A percentile compares a stretch with the other conserved stretches of the same genome.
Conservation (phyloP, 1,139 yeast species). For the Yarrowia galli region DNA sequence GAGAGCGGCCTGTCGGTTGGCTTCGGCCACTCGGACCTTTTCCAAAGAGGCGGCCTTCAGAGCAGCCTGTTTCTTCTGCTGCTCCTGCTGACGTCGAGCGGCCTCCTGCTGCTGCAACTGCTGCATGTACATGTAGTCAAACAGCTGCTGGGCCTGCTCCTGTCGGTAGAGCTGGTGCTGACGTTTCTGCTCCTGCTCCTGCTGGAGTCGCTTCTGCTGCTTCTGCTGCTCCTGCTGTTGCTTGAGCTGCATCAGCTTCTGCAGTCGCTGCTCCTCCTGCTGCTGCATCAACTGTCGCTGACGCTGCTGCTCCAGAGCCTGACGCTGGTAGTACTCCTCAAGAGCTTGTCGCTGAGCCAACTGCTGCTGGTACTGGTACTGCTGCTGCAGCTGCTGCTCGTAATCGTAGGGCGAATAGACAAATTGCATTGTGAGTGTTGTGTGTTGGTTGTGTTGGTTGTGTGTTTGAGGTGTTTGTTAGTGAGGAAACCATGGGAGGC, state of each 20-base stretch:
- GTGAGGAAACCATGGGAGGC: not conserved
- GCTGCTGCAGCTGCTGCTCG: slow-evolving; percentile 13
- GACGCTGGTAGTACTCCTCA: slow-evolving; percentile 1
- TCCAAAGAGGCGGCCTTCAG: slow-evolving; percentile 11
- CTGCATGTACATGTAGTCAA: slow-evolving; percentile 22
- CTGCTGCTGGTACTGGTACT: slow-evolving; percentile 11
- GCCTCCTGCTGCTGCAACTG: slow-evolving; percentile 23
- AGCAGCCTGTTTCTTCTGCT: slow-evolving; percentile 4
- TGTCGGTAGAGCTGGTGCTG: not conserved
- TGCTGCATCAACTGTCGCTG: not conserved
- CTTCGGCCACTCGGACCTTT: slow-evolving; percentile 24
- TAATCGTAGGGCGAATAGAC: slow-evolving; percentile 29
- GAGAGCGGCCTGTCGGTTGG: slow-evolving; percentile 6
- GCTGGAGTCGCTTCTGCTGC: not conserved
- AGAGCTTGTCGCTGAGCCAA: slow-evolving; percentile 15
- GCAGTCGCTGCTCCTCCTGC: not conserved
- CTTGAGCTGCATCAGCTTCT: not conserved
- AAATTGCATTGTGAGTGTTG: slow-evolving; percentile 9
- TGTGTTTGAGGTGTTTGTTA: not conserved
- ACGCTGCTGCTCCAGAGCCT: not conserved
- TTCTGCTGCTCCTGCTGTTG: not conserved
- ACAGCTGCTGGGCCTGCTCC: slow-evolving; percentile 13
- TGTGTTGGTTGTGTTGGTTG: slow-evolving; percentile 12
- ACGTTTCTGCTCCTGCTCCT: not conserved
- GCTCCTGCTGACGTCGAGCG: not conserved